phyloP scores from a whole-genome alignment of 2,329 filamentous ascomycete species.

The Botrytis byssoidea region DNA sequence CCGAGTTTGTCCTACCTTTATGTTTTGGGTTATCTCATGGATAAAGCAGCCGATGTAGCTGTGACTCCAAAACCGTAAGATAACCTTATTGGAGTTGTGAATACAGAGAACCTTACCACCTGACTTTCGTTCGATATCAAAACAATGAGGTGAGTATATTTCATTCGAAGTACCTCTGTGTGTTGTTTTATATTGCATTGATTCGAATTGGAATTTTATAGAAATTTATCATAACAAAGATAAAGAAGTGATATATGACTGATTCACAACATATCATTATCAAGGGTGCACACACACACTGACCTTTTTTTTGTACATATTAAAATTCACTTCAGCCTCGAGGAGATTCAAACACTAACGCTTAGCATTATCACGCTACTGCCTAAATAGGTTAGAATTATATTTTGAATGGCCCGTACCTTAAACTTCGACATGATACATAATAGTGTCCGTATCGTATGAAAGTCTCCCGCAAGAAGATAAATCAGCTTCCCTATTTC shows the following conservation, averaged over 20 bases:
- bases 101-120: not conserved
- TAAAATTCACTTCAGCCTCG: conserved; percentile 11
- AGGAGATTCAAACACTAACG: not conserved
- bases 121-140: not conserved
- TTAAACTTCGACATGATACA: conserved; percentile 8
- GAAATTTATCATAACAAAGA: not conserved
- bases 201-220: not conserved
- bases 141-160: not conserved
- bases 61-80: not conserved
- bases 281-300: not conserved
- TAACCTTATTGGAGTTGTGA: not conserved
- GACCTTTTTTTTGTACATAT: not conserved
- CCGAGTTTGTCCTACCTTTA: not conserved
- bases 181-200: not conserved
- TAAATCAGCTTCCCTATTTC: conserved; percentile 8
- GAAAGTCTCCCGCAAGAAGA: conserved; percentile 6
- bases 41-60: not conserved
- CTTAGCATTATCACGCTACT: not conserved
- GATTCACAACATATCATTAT: not conserved
- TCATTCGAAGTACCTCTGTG: not conserved
- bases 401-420: not conserved
- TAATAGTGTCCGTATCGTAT: conserved; percentile 6
- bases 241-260: not conserved
- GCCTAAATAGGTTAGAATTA: not conserved
- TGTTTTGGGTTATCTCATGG: not conserved